Conservation (phyloP, 305 asterid genomes). For the Fraxinus floribunda region DNA sequence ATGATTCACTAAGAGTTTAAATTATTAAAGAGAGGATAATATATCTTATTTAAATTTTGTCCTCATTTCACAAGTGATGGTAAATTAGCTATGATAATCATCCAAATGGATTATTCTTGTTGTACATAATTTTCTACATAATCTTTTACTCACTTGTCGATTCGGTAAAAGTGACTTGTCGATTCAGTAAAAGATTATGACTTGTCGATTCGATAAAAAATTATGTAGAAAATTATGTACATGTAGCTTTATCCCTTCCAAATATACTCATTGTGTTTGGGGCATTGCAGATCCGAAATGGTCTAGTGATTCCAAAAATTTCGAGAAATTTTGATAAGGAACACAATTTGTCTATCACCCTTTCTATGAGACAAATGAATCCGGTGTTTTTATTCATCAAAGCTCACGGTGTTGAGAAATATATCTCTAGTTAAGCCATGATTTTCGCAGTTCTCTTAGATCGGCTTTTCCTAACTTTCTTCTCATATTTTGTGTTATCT, state of each 20-base stretch:
- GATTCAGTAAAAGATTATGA: no score
- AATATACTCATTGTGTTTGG: constrained; percentile 20
- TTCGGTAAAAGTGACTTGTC: no score
- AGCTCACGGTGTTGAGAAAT: no score
- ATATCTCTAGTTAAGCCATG: not conserved
- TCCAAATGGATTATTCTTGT: not conserved
- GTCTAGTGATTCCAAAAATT: constrained; percentile 68
- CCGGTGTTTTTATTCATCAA: no score
- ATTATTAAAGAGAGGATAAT: not conserved
- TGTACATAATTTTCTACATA: no score
- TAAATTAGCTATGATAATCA: constrained; percentile 8
- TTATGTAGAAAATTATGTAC: no score
- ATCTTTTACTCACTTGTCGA: no score
- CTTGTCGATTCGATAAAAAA: no score
- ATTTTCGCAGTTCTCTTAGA: no score
- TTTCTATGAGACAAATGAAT: constrained; percentile 12
- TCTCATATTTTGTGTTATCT: no score
- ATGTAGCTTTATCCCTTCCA: not conserved
- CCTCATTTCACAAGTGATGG: not conserved
- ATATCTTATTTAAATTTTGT: not conserved
- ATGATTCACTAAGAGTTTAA: constrained; percentile 21
- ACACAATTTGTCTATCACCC: constrained; percentile 25
- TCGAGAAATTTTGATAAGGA: constrained; percentile 69
- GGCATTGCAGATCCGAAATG: constrained; percentile 68
- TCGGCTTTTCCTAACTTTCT: no score